These are phyloP conservation scores for Dioscorea alata DNA, from an alignment of 106 monocot species.

Conservation along the genomic window DNA sequence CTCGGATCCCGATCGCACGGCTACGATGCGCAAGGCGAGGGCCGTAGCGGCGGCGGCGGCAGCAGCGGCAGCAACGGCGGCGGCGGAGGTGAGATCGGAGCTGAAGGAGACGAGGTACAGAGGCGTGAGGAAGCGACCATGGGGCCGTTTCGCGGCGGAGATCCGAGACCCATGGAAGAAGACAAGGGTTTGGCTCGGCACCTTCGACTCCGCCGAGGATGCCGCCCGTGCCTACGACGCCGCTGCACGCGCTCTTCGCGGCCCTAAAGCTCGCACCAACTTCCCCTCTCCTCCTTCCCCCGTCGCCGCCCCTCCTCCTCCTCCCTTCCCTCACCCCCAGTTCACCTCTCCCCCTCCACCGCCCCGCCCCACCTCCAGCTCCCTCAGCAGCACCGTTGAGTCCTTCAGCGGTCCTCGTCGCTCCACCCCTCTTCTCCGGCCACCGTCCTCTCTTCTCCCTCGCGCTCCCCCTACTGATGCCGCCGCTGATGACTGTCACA, in stretches of 20 bases:
- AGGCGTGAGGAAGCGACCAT: conserved; percentile 64
- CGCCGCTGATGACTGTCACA: conserved; percentile 25
- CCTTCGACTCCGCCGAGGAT: conserved; percentile 67
- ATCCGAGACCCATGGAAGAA: conserved; percentile 50
- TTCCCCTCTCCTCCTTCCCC: conserved; percentile 24
- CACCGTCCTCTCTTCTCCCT: background rate
- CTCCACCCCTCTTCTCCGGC: background rate
- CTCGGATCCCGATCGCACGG: background rate
- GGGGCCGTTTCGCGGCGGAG: conserved; percentile 67
- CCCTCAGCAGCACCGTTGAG: conserved; percentile 13
- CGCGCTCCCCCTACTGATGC: background rate
- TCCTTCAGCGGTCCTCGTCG: conserved; percentile 6
- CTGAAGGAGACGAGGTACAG: conserved; percentile 34
- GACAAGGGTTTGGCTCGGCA: conserved; percentile 58
- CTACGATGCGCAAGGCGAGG: conserved; percentile 29
- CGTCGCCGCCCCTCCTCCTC: background rate
- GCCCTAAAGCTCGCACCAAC: conserved; percentile 67
- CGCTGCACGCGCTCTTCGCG: conserved; percentile 57
- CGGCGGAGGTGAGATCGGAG: background rate
- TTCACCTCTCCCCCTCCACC: background rate
- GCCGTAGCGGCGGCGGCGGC: too few species aligned
- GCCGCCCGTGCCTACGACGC: conserved; percentile 67
- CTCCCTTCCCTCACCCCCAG: background rate
- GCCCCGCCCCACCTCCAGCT: conserved; percentile 3
- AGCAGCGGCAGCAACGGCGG: background rate